A percentile compares a stretch with the other conserved stretches of the same genome.
Evolutionary conservation across 2,329 filamentous ascomycete species (phyloP).

Genomic region (Claviceps pazoutovae): DNA sequence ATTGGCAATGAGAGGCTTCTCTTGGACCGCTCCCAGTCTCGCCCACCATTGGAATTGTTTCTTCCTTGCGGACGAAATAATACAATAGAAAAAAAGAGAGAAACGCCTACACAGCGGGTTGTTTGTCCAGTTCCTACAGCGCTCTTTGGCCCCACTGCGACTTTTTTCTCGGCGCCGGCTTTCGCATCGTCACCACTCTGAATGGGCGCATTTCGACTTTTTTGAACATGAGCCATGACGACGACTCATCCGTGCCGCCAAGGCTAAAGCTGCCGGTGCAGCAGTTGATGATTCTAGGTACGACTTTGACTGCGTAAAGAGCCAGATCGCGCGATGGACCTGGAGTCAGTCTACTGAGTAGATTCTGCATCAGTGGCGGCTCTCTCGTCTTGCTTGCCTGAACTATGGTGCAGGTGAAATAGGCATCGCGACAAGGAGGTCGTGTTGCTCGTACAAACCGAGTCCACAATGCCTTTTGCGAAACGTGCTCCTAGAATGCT

Average conservation of each 20-base stretch:
- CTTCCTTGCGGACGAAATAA: background rate
- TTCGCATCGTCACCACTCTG: background rate
- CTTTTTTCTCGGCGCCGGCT: background rate
- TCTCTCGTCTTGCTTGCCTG: background rate
- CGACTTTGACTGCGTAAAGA: slow-evolving; percentile 14
- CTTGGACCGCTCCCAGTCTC: background rate
- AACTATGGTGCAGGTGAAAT: background rate
- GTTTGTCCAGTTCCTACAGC: background rate
- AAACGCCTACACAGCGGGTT: background rate
- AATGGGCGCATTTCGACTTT: background rate
- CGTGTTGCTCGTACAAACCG: no score
- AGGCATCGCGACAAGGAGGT: background rate
- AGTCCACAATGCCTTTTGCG: background rate
- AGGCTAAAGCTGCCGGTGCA: slow-evolving; percentile 54
- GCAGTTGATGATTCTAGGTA: slow-evolving; percentile 69
- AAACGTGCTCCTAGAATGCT: background rate
- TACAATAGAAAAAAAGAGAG: background rate
- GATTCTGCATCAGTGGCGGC: background rate
- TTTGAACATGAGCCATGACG: slow-evolving; percentile 4
- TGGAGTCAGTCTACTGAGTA: background rate
- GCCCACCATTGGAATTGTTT: background rate
- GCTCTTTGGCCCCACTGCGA: background rate
- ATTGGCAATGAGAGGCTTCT: background rate
- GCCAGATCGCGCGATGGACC: background rate
- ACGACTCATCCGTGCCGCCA: slow-evolving; percentile 8